Evolutionary conservation across 345 rosid species (phyloP).

Genomic region (Populus pruinosa): DNA sequence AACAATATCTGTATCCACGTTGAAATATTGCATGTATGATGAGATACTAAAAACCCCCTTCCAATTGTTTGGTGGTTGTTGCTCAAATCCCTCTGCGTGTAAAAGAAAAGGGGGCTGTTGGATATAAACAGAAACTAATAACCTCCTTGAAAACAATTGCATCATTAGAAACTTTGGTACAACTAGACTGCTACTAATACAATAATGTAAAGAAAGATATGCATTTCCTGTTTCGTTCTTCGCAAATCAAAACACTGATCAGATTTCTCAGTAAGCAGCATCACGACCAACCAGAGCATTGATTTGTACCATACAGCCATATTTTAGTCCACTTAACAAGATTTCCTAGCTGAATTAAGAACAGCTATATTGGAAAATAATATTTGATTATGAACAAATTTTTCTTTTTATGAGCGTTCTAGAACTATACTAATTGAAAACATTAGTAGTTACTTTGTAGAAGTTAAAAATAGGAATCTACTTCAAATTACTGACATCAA

Average conservation of each 20-base stretch:
- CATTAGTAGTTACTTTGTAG: background rate
- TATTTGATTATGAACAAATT: background rate
- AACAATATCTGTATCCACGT: constrained; percentile 84
- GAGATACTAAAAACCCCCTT: constrained; percentile 72
- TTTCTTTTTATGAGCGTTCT: background rate
- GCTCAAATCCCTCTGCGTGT: constrained; percentile 68
- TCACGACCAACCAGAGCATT: background rate
- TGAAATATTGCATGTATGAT: constrained; percentile 79
- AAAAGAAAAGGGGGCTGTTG: background rate
- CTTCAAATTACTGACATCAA: background rate
- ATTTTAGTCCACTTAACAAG: background rate
- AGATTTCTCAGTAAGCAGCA: background rate
- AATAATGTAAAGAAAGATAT: background rate
- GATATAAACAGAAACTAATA: background rate
- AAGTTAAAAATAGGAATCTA: background rate
- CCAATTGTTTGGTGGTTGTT: constrained; percentile 79
- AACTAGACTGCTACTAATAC: background rate
- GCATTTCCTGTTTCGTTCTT: background rate
- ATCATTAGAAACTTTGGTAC: background rate
- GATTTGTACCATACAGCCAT: background rate
- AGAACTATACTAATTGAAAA: background rate
- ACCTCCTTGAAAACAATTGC: background rate
- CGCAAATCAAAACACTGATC: background rate
- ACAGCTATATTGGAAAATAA: background rate
- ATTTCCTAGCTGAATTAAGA: background rate